phyloP scores from a whole-genome alignment of 2,329 filamentous ascomycete genomes.

The Pseudogymnoascus sp. region DNA sequence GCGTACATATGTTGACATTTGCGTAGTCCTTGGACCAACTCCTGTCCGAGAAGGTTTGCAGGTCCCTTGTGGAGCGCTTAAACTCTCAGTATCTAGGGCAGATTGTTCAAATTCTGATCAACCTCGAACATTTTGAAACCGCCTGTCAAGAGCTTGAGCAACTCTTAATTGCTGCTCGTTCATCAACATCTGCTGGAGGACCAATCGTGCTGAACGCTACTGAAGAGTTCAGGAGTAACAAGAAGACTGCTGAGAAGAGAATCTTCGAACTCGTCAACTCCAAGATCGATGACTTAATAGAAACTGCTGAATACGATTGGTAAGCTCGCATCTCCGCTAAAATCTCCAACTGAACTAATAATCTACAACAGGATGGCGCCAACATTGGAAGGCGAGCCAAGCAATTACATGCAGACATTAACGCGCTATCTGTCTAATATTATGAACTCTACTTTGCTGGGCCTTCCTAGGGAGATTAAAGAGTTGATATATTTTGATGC shows the following conservation, averaged over 20 bases:
- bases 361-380: constrained; percentile 43
- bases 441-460: constrained; percentile 89
- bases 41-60: constrained; percentile 86
- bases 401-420: constrained; percentile 90
- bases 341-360: constrained; percentile 11
- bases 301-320: constrained; percentile 97
- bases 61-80: constrained; percentile 78
- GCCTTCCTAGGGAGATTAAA: constrained; percentile 91
- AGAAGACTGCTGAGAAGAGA: constrained; percentile 92
- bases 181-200: constrained; percentile 71
- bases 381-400: constrained; percentile 62
- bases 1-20: constrained; percentile 5
- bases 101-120: constrained; percentile 97
- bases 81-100: constrained; percentile 92
- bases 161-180: constrained; percentile 75
- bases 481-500: constrained; percentile 98
- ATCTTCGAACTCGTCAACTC: constrained; percentile 98
- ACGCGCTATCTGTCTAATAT: constrained; percentile 91
- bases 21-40: constrained; percentile 80
- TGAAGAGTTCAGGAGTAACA: constrained; percentile 77
- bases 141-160: constrained; percentile 86
- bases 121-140: constrained; percentile 91
- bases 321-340: constrained; percentile 35
- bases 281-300: constrained; percentile 95
- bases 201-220: constrained; percentile 77